Evolutionary conservation across 2,329 filamentous ascomycete species (phyloP).

Genomic region (Trichothecium roseum): DNA sequence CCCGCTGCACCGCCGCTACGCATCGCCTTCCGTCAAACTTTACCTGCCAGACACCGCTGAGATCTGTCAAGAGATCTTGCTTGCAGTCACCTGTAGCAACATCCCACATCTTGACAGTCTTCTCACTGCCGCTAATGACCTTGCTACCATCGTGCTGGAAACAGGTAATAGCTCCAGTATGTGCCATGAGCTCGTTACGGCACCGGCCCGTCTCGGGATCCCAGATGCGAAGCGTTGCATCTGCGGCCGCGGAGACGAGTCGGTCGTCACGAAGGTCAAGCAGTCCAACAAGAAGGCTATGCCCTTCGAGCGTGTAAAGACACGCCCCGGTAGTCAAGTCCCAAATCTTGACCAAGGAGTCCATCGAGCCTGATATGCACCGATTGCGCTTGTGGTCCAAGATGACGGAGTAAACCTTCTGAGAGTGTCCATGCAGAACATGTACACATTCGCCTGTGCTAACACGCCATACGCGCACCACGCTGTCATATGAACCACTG

Average conservation of each 20-base stretch:
- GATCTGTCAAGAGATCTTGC: conserved; percentile 82
- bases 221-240: conserved; percentile 94
- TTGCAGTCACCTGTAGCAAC: conserved; percentile 85
- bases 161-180: conserved; percentile 95
- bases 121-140: conserved; percentile 90
- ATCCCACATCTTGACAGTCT: conserved; percentile 98
- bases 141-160: conserved; percentile 97
- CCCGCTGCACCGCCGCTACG: conserved; percentile 90
- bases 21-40: conserved; percentile 93
- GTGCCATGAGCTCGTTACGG: conserved; percentile 80
- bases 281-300: conserved; percentile 83
- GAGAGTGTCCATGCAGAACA: conserved; percentile 72
- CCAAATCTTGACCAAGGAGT: conserved; percentile 97
- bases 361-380: conserved; percentile 97
- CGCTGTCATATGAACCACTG: conserved; percentile 92
- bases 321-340: conserved; percentile 78
- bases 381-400: conserved; percentile 84
- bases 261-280: conserved; percentile 82
- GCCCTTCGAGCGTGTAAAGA: conserved; percentile 84
- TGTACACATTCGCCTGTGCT: conserved; percentile 86
- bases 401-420: conserved; percentile 97
- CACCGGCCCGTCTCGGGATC: conserved; percentile 88
- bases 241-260: conserved; percentile 88
- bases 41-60: conserved; percentile 98
- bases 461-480: conserved; percentile 93